Conservation (phyloP, 345 rosid species). For the Eucalyptus paniculata region DNA sequence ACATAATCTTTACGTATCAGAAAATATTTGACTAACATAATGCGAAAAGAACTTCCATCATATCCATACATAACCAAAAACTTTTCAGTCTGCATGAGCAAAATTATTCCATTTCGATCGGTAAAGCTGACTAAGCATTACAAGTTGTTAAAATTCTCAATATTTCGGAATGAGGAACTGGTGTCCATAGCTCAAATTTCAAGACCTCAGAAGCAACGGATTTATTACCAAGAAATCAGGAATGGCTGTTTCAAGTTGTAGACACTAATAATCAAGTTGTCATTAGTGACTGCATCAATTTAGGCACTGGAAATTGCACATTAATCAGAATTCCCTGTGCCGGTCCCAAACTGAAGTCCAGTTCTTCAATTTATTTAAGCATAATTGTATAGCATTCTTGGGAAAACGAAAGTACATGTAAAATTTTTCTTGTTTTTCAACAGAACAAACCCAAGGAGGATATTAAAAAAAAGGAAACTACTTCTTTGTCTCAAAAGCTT, state of each 20-base stretch:
- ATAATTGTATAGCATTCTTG: not conserved
- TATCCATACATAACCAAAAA: slow-evolving; percentile 44
- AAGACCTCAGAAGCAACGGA: not conserved
- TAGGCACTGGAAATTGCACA: slow-evolving; percentile 73
- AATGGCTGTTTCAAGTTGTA: slow-evolving; percentile 51
- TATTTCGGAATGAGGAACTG: not conserved
- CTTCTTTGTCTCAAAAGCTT: not conserved
- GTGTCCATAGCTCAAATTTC: not conserved
- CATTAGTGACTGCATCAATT: slow-evolving; percentile 48
- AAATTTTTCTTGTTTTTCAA: not conserved
- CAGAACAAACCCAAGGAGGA: not conserved
- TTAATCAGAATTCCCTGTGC: slow-evolving; percentile 45
- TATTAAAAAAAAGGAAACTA: not conserved
- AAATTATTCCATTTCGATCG: not conserved
- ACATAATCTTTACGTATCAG: slow-evolving; percentile 25
- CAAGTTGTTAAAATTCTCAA: not conserved
- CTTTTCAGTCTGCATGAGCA: slow-evolving; percentile 47
- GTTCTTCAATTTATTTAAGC: not conserved
- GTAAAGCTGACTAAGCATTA: not conserved
- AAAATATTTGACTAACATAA: slow-evolving; percentile 22
- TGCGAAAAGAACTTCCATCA: slow-evolving; percentile 56
- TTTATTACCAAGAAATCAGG: slow-evolving; percentile 37
- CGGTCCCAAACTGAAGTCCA: not conserved
- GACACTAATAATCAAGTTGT: slow-evolving; percentile 47
- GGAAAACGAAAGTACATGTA: not conserved